Evolutionary conservation across 352 stramenopile species (phyloP).

Genomic region (Pythium insidiosum): DNA sequence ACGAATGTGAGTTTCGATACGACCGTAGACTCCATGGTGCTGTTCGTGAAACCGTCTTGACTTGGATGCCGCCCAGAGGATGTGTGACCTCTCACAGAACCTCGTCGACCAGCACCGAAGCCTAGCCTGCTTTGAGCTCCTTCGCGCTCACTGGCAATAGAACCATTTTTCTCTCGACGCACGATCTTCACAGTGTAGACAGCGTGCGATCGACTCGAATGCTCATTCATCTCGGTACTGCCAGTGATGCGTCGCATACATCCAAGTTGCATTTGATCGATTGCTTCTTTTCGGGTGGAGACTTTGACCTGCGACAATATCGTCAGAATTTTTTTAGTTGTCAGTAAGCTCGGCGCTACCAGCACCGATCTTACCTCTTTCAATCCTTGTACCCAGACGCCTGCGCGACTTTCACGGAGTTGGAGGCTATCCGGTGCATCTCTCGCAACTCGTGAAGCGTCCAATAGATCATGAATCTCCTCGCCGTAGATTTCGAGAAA

Average conservation of each 20-base stretch:
- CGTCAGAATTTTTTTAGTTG: not conserved
- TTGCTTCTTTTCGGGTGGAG: constrained; percentile 35
- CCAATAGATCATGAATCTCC: constrained; percentile 94
- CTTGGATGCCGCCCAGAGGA: not conserved
- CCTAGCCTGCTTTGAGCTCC: no score
- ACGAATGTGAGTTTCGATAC: constrained; percentile 86
- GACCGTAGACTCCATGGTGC: constrained; percentile 27
- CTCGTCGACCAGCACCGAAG: no score
- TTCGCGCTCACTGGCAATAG: no score
- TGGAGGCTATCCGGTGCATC: constrained; percentile 44
- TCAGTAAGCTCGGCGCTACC: not conserved
- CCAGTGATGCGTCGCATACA: constrained; percentile 71
- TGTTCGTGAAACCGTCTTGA: constrained; percentile 8
- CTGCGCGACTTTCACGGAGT: constrained; percentile 57
- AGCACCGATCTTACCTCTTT: constrained; percentile 39
- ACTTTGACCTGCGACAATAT: constrained; percentile 36
- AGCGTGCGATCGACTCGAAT: constrained; percentile 80
- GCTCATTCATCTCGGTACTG: constrained; percentile 86
- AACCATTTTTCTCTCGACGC: constrained; percentile 26
- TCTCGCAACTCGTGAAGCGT: constrained; percentile 21
- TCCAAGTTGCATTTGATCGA: constrained; percentile 75
- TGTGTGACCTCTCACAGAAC: no score
- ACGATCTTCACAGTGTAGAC: constrained; percentile 86
- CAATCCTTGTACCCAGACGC: constrained; percentile 74
- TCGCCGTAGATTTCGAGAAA: constrained; percentile 97